Evolutionary conservation across 768 basidiomycete genomes (phyloP), one percentile per base, ranked within the genome.

Genomic region (Leucosporidium creatinivorum): DNA sequence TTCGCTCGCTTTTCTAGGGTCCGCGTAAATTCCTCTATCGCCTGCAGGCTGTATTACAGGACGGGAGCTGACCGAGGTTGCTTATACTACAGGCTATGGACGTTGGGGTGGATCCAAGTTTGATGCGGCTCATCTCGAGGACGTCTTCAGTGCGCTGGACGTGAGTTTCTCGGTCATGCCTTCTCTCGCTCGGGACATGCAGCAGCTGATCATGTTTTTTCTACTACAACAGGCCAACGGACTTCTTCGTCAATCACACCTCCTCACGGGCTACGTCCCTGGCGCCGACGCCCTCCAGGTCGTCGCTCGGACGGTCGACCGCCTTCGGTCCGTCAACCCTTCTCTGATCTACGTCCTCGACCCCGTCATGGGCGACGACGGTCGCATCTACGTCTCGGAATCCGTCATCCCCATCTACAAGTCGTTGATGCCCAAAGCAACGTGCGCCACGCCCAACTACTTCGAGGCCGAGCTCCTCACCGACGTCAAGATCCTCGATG

Each of bases 361-460:
- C 79, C 93, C 96, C 48, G 96, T 99, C 3, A 85, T 98, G 79
- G 96, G 96, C 8, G 96, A 99, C 78, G 82, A 91, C 18, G 93
- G 91, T 7, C 83, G 81, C 49, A 80, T 99, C 19, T 99, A 99
- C 73, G 93, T 97, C 26, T 84, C 92, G 6, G 81, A 87, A 26
- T 86, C 90, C 68, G 91, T 93, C 13, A 81, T 98, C 67, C 91
- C 92, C 1, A 83, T 91, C 49, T 98, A 99, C 80, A 85, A 86
- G 56, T 80, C 82, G 51, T 25, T 61, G 60, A 61, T 61, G 60
- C 47, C 48, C 30, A 84, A 61, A 21, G 88, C 96, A 4, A 89
- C 89, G 0, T 86, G 97, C 58, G 97, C 97, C 71, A 92, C 96
- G 0, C 96, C 96, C 0, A 99, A 99, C 76, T 96, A 93, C 85